These are phyloP conservation scores for Scopulariopsis brevicaulis DNA, from an alignment of 2,329 filamentous ascomycete genomes.

Conservation along the genomic window DNA sequence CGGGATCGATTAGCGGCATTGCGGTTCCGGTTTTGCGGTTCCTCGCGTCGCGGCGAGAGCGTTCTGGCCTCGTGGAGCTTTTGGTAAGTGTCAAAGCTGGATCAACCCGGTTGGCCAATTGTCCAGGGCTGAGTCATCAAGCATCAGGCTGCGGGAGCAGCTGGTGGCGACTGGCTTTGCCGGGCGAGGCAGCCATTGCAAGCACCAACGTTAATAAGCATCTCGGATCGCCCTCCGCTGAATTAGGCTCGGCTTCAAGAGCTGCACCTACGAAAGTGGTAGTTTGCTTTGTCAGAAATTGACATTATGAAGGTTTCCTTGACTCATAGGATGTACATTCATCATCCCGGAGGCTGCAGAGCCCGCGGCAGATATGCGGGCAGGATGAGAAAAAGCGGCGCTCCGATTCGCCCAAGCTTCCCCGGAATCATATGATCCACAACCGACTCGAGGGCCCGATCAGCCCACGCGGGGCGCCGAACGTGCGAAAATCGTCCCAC, in stretches of 20 bases:
- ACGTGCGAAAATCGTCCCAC: slow-evolving; percentile 1
- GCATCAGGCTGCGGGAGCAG: too few relatives aligned
- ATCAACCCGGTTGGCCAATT: not conserved
- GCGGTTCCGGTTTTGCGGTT: slow-evolving; percentile 5
- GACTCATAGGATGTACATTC: not conserved
- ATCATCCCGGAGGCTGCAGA: not conserved
- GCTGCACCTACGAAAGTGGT: not conserved
- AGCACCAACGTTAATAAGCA: not conserved
- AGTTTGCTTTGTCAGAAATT: not conserved
- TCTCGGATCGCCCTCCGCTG: not conserved
- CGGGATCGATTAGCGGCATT: slow-evolving; percentile 22
- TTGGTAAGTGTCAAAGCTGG: not conserved
- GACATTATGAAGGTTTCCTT: not conserved
- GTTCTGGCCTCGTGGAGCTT: not conserved
- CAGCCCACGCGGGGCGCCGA: slow-evolving; percentile 1
- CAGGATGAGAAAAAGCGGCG: not conserved
- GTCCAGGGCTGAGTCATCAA: not conserved
- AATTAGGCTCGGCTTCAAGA: not conserved
- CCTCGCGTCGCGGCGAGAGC: not conserved
- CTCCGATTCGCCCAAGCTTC: not conserved
- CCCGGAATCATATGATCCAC: slow-evolving; percentile 2
- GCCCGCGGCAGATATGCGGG: not conserved
- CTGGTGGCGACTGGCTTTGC: too few relatives aligned
- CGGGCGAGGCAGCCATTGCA: too few relatives aligned
- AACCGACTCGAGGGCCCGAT: not conserved